Evolutionary conservation across 331 rosid species (phyloP).

Genomic region (Rosa hybrid): DNA sequence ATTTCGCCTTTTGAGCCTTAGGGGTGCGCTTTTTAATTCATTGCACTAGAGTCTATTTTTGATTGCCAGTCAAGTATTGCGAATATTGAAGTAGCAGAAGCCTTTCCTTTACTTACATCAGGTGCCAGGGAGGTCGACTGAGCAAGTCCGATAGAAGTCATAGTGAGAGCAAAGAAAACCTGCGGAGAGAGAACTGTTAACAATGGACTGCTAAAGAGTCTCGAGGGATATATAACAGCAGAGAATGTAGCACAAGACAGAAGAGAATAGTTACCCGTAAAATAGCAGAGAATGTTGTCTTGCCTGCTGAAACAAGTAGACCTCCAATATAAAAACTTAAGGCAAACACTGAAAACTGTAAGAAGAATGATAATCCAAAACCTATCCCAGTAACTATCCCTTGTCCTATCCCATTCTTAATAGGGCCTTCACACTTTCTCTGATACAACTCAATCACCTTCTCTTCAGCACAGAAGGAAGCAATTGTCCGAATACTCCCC

Average conservation of each 20-base stretch:
- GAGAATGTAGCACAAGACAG: background rate
- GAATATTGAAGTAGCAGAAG: constrained; percentile 70
- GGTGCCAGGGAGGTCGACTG: constrained; percentile 75
- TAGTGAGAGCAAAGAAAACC: constrained; percentile 66
- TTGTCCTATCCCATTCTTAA: constrained; percentile 41
- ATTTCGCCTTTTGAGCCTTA: no score
- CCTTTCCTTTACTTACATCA: constrained; percentile 63
- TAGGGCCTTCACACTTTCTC: constrained; percentile 55
- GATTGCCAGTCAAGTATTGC: constrained; percentile 68
- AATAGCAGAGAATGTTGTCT: constrained; percentile 40
- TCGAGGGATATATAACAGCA: background rate
- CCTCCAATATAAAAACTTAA: constrained; percentile 54
- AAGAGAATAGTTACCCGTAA: constrained; percentile 38
- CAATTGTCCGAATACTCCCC: constrained; percentile 73
- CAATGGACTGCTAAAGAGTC: background rate
- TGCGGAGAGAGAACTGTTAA: constrained; percentile 3
- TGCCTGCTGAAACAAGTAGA: constrained; percentile 45
- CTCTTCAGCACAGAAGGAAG: constrained; percentile 83
- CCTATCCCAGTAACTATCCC: constrained; percentile 52
- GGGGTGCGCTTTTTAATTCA: no score
- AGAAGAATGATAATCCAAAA: constrained; percentile 41
- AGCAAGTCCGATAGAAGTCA: constrained; percentile 68
- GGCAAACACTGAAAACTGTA: constrained; percentile 40
- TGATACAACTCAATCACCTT: constrained; percentile 43
- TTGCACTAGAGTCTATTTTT: constrained; percentile 57